Percentiles rank a stretch among this genome's conserved stretches.
These are phyloP conservation scores for Melaleuca alternifolia DNA, from an alignment of 345 rosid species.

Conservation along the genomic window DNA sequence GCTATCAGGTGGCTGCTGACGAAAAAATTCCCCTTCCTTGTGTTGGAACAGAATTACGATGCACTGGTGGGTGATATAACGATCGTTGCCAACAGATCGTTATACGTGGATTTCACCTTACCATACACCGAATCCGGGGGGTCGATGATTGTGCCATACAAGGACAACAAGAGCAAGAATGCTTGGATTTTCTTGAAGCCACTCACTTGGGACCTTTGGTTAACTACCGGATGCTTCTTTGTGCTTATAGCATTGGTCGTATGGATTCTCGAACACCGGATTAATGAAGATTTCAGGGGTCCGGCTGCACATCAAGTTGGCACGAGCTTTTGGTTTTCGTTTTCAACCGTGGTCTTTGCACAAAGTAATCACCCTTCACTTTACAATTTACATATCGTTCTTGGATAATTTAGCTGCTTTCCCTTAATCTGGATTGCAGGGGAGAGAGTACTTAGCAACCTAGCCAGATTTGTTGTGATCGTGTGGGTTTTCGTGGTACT, in stretches of 20 bases:
- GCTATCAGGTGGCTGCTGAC: not conserved
- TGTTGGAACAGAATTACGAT: not conserved
- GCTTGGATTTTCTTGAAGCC: not conserved
- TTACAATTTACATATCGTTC: not conserved
- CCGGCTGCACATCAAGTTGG: not conserved
- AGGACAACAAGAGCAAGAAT: not conserved
- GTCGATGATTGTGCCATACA: not conserved
- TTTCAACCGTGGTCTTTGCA: not conserved
- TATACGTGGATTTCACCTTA: not conserved
- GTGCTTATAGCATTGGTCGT: not conserved
- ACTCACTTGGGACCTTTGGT: not conserved
- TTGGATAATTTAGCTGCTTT: not conserved
- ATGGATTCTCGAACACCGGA: not conserved
- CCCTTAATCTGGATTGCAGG: not conserved
- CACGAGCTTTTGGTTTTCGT: not conserved
- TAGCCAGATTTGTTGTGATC: not conserved
- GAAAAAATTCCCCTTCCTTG: not conserved
- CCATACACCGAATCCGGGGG: not conserved
- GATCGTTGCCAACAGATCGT: not conserved
- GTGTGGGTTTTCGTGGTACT: not conserved
- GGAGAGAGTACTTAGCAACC: not conserved
- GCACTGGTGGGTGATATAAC: not conserved
- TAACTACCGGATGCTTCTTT: not conserved
- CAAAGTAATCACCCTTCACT: not conserved
- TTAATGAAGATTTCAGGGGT: not conserved